These are phyloP conservation scores for Trametes versicolor DNA, from an alignment of 1,284 basidiomycete genomes.

Conservation along the genomic window DNA sequence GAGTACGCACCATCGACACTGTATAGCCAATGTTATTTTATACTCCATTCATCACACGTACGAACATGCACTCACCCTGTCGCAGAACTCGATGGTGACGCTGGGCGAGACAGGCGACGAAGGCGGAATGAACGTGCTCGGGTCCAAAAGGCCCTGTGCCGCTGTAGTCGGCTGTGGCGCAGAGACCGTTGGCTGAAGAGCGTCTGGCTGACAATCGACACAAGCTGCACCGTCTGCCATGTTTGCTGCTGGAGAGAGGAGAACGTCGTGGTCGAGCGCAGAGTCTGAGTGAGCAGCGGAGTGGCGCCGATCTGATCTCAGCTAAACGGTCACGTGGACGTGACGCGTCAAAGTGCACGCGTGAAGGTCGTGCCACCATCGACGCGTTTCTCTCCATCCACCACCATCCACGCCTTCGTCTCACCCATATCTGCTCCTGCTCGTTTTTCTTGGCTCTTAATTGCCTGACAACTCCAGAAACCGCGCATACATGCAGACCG, in stretches of 20 bases:
- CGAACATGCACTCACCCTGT: conserved; percentile 67
- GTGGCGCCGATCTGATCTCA: conserved; percentile 3
- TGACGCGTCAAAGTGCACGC: conserved; percentile 31
- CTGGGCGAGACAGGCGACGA: conserved; percentile 54
- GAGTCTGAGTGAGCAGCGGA: background rate
- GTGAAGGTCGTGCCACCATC: conserved; percentile 20
- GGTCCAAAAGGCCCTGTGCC: conserved; percentile 52
- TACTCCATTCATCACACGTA: conserved; percentile 16
- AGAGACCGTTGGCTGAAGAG: background rate
- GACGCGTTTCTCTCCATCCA: conserved; percentile 32
- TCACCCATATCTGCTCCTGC: background rate
- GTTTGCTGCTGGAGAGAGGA: background rate
- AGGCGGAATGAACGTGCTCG: conserved; percentile 70
- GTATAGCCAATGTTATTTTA: conserved; percentile 10
- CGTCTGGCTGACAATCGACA: conserved; percentile 36
- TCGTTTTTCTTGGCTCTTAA: background rate
- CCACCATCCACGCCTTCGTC: conserved; percentile 14
- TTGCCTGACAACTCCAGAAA: background rate
- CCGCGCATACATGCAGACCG: conserved; percentile 30
- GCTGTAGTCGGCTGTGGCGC: conserved; percentile 9
- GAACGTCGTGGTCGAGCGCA: background rate
- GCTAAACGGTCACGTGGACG: conserved; percentile 35
- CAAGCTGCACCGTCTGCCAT: conserved; percentile 37
- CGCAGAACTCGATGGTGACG: conserved; percentile 85
- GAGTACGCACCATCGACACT: conserved; percentile 76